Evolutionary conservation across 371 early-diverging fungal genomes (phyloP).

Genomic region (Batkoa obscura): DNA sequence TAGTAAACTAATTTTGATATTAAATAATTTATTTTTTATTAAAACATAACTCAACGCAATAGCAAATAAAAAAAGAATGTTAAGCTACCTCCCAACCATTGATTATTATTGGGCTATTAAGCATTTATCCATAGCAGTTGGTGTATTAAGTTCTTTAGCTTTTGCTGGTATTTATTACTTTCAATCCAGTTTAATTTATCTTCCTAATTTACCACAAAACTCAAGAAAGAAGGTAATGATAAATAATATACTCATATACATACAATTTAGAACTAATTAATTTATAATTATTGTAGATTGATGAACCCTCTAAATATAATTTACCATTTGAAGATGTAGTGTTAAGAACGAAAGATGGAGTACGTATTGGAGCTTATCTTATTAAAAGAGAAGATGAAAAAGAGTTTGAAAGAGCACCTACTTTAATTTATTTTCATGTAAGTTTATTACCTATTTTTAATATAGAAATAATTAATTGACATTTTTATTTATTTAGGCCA

Average conservation of each 20-base stretch:
- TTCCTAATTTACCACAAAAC: constrained; percentile 57
- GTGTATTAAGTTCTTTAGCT: constrained; percentile 21
- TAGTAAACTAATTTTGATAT: too few species aligned
- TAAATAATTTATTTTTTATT: too few species aligned
- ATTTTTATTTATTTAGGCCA: constrained; percentile 30
- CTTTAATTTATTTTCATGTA: constrained; percentile 73
- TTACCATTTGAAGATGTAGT: constrained; percentile 47
- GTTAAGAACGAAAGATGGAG: constrained; percentile 56
- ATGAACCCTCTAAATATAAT: constrained; percentile 51
- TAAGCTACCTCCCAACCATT: neutral
- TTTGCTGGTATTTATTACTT: constrained; percentile 43
- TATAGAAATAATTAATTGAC: neutral
- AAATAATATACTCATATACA: neutral
- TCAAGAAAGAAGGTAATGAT: constrained; percentile 42
- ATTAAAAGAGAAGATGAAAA: constrained; percentile 37
- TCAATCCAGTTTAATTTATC: constrained; percentile 74
- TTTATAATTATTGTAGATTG: too few species aligned
- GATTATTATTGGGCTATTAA: neutral
- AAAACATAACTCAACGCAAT: too few species aligned
- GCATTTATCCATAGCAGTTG: constrained; percentile 11
- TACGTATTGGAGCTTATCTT: constrained; percentile 57
- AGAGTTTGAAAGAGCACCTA: constrained; percentile 33
- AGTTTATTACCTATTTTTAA: too few species aligned
- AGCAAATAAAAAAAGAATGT: too few species aligned
- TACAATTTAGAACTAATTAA: neutral